phyloP scores from a whole-genome alignment of 805 yeast genomes.

The Yamadazyma sp. region DNA sequence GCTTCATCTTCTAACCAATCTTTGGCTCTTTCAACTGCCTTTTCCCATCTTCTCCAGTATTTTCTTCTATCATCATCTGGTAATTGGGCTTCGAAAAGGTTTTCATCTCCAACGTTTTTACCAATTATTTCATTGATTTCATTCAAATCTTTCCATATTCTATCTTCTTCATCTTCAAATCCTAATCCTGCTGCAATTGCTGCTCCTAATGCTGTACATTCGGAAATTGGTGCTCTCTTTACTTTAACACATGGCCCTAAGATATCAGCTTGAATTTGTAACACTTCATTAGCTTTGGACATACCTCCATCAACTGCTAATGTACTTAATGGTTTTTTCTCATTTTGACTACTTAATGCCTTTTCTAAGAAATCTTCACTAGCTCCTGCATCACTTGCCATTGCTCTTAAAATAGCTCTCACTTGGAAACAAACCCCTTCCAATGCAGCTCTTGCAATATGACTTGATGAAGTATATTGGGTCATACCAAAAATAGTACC shows the following conservation, averaged over 20 bases:
- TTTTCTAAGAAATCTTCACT: constrained; percentile 57
- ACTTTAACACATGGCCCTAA: constrained; percentile 85
- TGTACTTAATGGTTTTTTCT: constrained; percentile 43
- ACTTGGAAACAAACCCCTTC: constrained; percentile 96
- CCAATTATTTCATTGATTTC: constrained; percentile 54
- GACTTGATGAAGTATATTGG: constrained; percentile 86
- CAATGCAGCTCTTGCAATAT: constrained; percentile 89
- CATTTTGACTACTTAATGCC: constrained; percentile 42
- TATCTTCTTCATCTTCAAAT: constrained; percentile 43
- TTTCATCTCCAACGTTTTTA: constrained; percentile 21
- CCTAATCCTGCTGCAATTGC: constrained; percentile 92
- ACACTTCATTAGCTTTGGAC: constrained; percentile 85
- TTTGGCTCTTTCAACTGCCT: constrained; percentile 74
- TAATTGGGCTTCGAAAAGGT: constrained; percentile 40
- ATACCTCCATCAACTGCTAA: constrained; percentile 93
- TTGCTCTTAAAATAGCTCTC: constrained; percentile 83
- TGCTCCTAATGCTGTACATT: constrained; percentile 94
- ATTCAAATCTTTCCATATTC: constrained; percentile 72
- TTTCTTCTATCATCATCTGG: constrained; percentile 57
- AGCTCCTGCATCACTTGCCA: constrained; percentile 80
- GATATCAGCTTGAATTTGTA: constrained; percentile 92
- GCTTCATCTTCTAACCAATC: constrained; percentile 66
- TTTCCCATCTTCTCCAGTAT: constrained; percentile 76
- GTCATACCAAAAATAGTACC: constrained; percentile 94
- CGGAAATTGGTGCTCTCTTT: constrained; percentile 75